phyloP scores from a whole-genome alignment of 805 yeast genomes.

The Saturnispora ahearnii region DNA sequence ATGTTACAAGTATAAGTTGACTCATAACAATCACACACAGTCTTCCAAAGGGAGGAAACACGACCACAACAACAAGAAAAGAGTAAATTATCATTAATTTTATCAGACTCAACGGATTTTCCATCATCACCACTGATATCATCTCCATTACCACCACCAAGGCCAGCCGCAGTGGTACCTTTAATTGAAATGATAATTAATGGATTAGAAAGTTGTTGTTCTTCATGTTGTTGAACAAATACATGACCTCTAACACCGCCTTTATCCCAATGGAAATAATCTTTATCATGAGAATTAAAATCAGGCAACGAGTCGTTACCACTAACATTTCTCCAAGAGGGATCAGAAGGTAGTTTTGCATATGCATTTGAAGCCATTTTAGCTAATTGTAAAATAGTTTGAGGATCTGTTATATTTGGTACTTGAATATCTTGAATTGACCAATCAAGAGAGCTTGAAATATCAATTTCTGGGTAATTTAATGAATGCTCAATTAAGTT shows the following conservation, averaged over 20 bases:
- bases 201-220: constrained; percentile 19
- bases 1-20: constrained; percentile 83
- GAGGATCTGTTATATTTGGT: constrained; percentile 70
- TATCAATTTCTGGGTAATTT: constrained; percentile 26
- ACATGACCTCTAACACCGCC: constrained; percentile 88
- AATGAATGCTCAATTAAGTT: constrained; percentile 53
- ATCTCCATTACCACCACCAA: constrained; percentile 39
- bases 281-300: constrained; percentile 37
- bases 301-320: constrained; percentile 8
- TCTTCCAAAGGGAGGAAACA: constrained; percentile 82
- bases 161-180: constrained; percentile 83
- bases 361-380: constrained; percentile 87
- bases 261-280: constrained; percentile 80
- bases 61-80: constrained; percentile 97
- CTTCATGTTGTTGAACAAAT: constrained; percentile 41
- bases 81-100: constrained; percentile 75
- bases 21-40: constrained; percentile 90
- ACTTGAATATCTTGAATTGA: constrained; percentile 39
- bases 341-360: constrained; percentile 62
- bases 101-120: constrained; percentile 76
- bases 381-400: constrained; percentile 69
- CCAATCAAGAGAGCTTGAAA: constrained; percentile 55
- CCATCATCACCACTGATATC: constrained; percentile 34
- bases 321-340: constrained; percentile 73
- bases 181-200: constrained; percentile 69